These are phyloP conservation scores for Gloeophyllum trabeum DNA, from an alignment of 768 basidiomycete genomes.

Conservation along the genomic window DNA sequence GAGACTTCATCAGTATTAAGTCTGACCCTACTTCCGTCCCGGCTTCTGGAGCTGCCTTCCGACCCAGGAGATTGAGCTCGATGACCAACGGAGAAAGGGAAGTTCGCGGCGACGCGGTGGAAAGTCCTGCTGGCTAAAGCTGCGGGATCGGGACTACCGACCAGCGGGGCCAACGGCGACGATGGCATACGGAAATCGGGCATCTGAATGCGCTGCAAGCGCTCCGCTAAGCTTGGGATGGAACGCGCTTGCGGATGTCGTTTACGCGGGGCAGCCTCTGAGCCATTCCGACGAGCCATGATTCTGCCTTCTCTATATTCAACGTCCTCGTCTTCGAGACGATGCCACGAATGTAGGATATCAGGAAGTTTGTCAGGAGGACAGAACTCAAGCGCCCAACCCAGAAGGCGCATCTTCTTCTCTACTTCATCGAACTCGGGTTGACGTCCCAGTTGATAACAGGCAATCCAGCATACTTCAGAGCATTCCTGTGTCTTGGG, in stretches of 20 bases:
- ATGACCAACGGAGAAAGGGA: constrained; percentile 54
- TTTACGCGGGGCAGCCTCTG: not conserved
- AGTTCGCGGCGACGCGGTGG: constrained; percentile 62
- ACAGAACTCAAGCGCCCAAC: constrained; percentile 77
- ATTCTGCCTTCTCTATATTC: constrained; percentile 34
- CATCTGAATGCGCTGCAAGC: constrained; percentile 58
- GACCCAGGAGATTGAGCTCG: constrained; percentile 17
- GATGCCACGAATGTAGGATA: constrained; percentile 69
- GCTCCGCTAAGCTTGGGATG: constrained; percentile 37
- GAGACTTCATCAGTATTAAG: constrained; percentile 52
- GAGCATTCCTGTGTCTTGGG: constrained; percentile 42
- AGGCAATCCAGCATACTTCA: constrained; percentile 85
- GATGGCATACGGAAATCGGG: constrained; percentile 60
- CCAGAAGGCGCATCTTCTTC: constrained; percentile 61
- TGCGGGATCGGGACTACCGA: constrained; percentile 69
- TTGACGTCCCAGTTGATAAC: constrained; percentile 80
- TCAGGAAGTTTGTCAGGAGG: constrained; percentile 72
- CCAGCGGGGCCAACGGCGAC: constrained; percentile 54
- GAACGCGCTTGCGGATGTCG: not conserved
- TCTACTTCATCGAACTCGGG: constrained; percentile 59
- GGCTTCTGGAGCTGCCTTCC: constrained; percentile 27
- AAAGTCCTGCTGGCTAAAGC: constrained; percentile 74
- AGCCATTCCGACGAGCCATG: constrained; percentile 12
- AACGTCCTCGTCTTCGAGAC: constrained; percentile 57
- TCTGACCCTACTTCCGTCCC: constrained; percentile 17